These are phyloP conservation scores for Juglanconis oblonga DNA, from an alignment of 2,329 filamentous ascomycete species.

Conservation along the genomic window DNA sequence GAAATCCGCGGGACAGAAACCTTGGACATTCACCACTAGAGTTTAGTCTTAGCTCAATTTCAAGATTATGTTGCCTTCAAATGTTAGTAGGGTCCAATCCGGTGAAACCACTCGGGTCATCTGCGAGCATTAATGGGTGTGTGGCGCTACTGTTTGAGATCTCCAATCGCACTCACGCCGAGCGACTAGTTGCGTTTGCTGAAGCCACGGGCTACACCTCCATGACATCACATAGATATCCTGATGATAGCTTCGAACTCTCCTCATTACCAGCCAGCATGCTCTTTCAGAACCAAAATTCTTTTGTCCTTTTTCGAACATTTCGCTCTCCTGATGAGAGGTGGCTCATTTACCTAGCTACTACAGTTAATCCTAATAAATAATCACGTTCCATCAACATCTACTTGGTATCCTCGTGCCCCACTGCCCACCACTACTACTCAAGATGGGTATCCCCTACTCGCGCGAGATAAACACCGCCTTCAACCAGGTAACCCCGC, in stretches of 20 bases:
- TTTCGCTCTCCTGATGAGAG: too few relatives aligned
- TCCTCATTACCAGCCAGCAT: not conserved
- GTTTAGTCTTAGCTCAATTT: too few relatives aligned
- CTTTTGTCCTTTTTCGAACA: not conserved
- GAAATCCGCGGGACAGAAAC: too few relatives aligned
- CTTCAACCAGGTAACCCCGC: constrained; percentile 16
- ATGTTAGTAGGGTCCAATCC: not conserved
- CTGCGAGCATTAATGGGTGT: not conserved
- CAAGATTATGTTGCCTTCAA: too few relatives aligned
- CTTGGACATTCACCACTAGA: not conserved
- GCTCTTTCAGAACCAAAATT: not conserved
- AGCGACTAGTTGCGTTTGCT: not conserved
- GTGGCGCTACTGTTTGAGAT: constrained; percentile 6
- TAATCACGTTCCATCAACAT: too few relatives aligned
- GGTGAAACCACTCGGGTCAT: constrained; percentile 2
- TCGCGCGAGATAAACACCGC: constrained; percentile 14
- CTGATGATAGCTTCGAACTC: not conserved
- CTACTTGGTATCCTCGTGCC: too few relatives aligned
- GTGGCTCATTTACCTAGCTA: too few relatives aligned
- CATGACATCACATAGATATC: constrained; percentile 17
- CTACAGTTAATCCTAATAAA: too few relatives aligned
- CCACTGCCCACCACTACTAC: too few relatives aligned
- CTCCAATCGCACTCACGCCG: constrained; percentile 8
- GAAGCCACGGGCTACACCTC: constrained; percentile 3
- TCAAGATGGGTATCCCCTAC: constrained; percentile 18